A percentile compares a stretch with the other conserved stretches of the same genome.
phyloP scores from a whole-genome alignment of 306 rosid species.

The Quercus berberidifolia region DNA sequence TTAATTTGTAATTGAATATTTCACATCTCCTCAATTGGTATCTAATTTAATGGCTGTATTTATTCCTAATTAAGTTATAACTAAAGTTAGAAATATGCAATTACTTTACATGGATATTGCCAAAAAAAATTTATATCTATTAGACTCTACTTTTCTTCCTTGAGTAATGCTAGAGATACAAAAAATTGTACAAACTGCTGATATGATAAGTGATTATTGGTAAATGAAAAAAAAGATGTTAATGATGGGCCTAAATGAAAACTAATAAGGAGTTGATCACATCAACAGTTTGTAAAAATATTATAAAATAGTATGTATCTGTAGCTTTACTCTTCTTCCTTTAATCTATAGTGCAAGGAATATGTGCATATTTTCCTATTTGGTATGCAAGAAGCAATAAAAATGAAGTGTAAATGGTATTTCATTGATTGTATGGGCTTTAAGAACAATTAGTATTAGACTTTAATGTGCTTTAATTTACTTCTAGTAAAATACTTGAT shows the following conservation, averaged over 20 bases:
- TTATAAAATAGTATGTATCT: no score
- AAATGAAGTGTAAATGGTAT: background rate
- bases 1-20: conserved; percentile 16
- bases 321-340: background rate
- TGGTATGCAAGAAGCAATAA: background rate
- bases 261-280: no score
- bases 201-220: no score
- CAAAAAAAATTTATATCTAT: conserved; percentile 1
- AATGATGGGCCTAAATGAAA: no score
- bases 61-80: conserved; percentile 6
- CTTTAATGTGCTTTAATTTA: background rate
- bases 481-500: background rate
- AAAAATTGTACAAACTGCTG: no score
- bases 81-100: background rate
- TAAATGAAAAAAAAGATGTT: no score
- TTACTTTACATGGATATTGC: background rate
- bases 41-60: conserved; percentile 15
- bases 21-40: conserved; percentile 15
- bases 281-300: no score
- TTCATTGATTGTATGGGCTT: background rate
- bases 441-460: background rate
- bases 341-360: no score
- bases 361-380: background rate
- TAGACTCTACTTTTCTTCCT: background rate
- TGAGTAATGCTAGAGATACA: no score